Percentiles rank a stretch among this genome's conserved stretches.
phyloP scores from a whole-genome alignment of 2,329 filamentous ascomycete species.

The Alternaria alternata region DNA sequence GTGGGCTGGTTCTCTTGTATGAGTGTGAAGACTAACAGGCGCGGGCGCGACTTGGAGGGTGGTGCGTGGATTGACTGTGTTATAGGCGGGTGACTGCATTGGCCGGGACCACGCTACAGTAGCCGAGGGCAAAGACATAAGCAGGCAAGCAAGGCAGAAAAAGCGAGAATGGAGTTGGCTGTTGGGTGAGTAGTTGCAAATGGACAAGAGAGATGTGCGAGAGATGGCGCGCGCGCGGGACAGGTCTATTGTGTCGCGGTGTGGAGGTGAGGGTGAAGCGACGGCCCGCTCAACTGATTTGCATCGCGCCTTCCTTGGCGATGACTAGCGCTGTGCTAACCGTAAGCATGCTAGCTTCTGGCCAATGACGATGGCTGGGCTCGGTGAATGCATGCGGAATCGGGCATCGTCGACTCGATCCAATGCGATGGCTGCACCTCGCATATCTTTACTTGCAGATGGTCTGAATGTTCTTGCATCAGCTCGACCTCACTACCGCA shows the following conservation, averaged over 20 bases:
- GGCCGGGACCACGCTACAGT: conserved; percentile 39
- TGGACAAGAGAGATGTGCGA: not conserved
- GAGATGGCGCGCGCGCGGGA: conserved; percentile 8
- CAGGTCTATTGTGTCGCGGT: conserved; percentile 10
- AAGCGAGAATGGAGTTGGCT: conserved; percentile 12
- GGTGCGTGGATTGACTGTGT: conserved; percentile 56
- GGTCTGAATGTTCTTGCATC: conserved; percentile 93
- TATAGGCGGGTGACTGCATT: conserved; percentile 53
- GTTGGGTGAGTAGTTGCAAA: conserved; percentile 26
- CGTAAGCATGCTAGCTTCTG: conserved; percentile 15
- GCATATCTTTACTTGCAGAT: conserved; percentile 26
- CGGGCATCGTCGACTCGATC: conserved; percentile 10
- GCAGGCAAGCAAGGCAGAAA: conserved; percentile 12
- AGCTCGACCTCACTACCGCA: conserved; percentile 94
- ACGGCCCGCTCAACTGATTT: conserved; percentile 24
- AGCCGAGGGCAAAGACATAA: conserved; percentile 43
- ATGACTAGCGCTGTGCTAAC: conserved; percentile 5
- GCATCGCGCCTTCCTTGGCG: conserved; percentile 20
- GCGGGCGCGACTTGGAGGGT: conserved; percentile 36
- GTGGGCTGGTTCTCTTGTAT: not conserved
- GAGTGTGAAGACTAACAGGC: conserved; percentile 27
- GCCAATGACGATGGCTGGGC: conserved; percentile 30
- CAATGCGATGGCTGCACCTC: conserved; percentile 23
- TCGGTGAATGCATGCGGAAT: conserved; percentile 17
- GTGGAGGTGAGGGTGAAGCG: conserved; percentile 28